Evolutionary conservation across 2,329 filamentous ascomycete genomes (phyloP).

Genomic region (Coniochaeta hoffmannii): DNA sequence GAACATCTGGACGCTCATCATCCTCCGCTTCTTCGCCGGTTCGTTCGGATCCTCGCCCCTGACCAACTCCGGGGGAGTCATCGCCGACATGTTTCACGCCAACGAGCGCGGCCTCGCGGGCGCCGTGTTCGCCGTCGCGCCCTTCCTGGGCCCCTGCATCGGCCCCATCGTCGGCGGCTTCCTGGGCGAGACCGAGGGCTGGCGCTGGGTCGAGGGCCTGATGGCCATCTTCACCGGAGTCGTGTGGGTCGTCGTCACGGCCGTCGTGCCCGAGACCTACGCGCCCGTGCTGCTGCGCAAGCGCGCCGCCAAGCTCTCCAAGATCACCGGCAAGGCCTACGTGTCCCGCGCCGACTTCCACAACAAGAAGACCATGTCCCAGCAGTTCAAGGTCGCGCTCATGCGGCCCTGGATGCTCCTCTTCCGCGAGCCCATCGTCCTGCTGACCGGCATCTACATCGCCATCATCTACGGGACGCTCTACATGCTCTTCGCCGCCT

Average conservation of each 20-base stretch:
- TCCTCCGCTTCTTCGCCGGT: conserved; percentile 58
- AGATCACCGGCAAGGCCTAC: conserved; percentile 48
- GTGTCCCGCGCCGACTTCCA: conserved; percentile 41
- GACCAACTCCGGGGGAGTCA: conserved; percentile 55
- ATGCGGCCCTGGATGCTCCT: conserved; percentile 62
- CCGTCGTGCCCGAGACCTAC: conserved; percentile 54
- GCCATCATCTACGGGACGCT: conserved; percentile 52
- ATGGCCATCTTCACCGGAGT: conserved; percentile 56
- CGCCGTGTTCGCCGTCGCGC: conserved; percentile 56
- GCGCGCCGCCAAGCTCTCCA: conserved; percentile 42
- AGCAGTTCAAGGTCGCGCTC: conserved; percentile 50
- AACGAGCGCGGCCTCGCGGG: conserved; percentile 49
- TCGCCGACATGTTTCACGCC: conserved; percentile 52
- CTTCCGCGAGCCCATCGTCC: conserved; percentile 63
- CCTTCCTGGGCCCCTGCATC: conserved; percentile 42
- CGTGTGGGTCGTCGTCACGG: conserved; percentile 46
- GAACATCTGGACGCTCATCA: conserved; percentile 50
- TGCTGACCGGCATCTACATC: conserved; percentile 59
- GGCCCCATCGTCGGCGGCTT: conserved; percentile 58
- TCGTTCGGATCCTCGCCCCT: conserved; percentile 54
- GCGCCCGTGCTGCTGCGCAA: conserved; percentile 48
- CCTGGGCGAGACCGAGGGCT: conserved; percentile 54
- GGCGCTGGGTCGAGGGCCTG: conserved; percentile 64
- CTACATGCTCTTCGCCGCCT: conserved; percentile 54
- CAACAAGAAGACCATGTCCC: conserved; percentile 28